Conservation (phyloP, 1,284 basidiomycete species). For the Tremellales sp. region DNA sequence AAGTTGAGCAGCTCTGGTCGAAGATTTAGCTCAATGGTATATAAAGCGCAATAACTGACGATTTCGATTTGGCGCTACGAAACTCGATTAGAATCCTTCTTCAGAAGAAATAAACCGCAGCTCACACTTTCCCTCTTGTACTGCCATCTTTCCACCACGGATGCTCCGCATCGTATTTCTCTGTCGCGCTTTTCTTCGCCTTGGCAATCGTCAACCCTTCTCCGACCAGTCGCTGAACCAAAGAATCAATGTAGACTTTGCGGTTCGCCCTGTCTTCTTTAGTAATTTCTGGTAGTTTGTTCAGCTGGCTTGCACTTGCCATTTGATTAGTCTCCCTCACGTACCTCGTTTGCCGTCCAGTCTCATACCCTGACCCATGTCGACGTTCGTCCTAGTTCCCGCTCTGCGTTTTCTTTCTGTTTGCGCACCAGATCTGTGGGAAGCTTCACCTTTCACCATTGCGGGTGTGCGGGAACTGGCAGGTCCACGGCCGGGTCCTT, state of each 20-base stretch:
- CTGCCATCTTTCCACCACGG: conserved; percentile 43
- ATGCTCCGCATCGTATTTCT: conserved; percentile 31
- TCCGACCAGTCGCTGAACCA: conserved; percentile 10
- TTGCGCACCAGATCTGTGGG: conserved; percentile 39
- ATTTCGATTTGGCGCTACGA: not conserved
- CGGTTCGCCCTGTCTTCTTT: conserved; percentile 33
- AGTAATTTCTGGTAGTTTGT: conserved; percentile 27
- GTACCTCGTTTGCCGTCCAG: conserved; percentile 37
- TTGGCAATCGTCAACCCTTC: conserved; percentile 23
- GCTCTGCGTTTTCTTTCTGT: conserved; percentile 38
- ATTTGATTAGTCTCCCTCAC: conserved; percentile 2
- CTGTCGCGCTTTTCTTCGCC: conserved; percentile 29
- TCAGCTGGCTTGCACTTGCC: not conserved
- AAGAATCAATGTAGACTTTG: conserved; percentile 26
- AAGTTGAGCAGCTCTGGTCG: conserved; percentile 35
- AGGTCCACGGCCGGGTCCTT: conserved; percentile 23
- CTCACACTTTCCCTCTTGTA: conserved; percentile 39
- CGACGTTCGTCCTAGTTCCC: conserved; percentile 30
- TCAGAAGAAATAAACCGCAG: not conserved
- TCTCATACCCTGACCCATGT: conserved; percentile 40
- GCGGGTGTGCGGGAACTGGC: conserved; percentile 21
- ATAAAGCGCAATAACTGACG: not conserved
- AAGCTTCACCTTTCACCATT: conserved; percentile 42
- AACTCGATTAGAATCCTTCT: not conserved
- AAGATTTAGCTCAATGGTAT: conserved; percentile 35